Evolutionary conservation across 108 stramenopile genomes (phyloP).

Genomic region (Pseudonitzschia pungens): DNA sequence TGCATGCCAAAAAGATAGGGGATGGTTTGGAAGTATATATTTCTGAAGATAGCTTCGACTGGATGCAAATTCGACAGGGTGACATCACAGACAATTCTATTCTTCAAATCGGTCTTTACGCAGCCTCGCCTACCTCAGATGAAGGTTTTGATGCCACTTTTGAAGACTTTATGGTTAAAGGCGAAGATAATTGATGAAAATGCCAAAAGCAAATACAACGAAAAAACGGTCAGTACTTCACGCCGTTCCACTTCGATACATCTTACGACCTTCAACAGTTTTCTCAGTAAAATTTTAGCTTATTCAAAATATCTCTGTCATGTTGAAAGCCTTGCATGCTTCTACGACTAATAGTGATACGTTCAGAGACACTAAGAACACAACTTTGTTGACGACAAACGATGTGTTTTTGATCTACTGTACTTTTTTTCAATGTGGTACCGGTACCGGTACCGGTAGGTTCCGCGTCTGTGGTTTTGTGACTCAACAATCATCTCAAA

Average conservation of each 20-base stretch:
- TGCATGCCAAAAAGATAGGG: constrained; percentile 39
- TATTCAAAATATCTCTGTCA: no score
- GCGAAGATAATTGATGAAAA: constrained; percentile 23
- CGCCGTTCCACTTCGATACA: background rate
- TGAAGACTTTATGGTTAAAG: constrained; percentile 47
- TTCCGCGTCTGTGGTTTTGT: no score
- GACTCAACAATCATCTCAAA: no score
- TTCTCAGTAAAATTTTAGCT: no score
- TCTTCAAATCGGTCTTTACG: constrained; percentile 40
- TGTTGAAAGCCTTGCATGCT: no score
- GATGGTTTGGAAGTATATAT: constrained; percentile 41
- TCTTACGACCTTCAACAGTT: background rate
- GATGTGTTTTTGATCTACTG: no score
- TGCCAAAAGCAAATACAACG: background rate
- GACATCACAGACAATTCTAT: constrained; percentile 35
- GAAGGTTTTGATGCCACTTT: constrained; percentile 42
- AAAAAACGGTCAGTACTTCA: background rate
- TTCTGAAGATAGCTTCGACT: constrained; percentile 44
- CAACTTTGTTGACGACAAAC: no score
- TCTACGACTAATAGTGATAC: no score
- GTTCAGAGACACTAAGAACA: no score
- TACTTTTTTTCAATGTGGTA: no score
- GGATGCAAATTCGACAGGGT: constrained; percentile 50
- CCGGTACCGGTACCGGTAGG: no score
- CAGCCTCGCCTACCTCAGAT: constrained; percentile 42